These are phyloP conservation scores for Plenodomus biglobosus DNA, from an alignment of 2,329 filamentous ascomycete genomes.

Conservation along the genomic window DNA sequence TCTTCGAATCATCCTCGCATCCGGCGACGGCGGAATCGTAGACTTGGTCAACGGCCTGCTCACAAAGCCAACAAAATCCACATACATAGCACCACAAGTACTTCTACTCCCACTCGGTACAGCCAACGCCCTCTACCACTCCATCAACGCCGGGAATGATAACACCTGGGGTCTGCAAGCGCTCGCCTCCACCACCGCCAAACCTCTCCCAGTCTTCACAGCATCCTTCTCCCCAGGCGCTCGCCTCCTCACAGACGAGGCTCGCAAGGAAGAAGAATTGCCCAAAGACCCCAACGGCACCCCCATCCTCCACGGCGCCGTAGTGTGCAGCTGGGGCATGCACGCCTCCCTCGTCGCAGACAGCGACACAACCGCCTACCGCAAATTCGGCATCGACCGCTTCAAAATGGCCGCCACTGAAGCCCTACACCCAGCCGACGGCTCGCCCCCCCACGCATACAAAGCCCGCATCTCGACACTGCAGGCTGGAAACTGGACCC, in stretches of 20 bases:
- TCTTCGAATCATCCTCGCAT: constrained; percentile 69
- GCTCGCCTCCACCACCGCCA: constrained; percentile 39
- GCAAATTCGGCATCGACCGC: constrained; percentile 72
- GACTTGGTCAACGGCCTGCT: constrained; percentile 75
- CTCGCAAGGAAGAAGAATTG: constrained; percentile 45
- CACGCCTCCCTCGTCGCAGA: constrained; percentile 88
- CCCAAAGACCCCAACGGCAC: constrained; percentile 24
- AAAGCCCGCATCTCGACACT: constrained; percentile 54
- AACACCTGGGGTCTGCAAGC: constrained; percentile 47
- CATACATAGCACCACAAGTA: constrained; percentile 57
- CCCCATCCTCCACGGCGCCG: constrained; percentile 64
- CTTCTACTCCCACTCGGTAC: constrained; percentile 57
- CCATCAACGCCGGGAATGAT: constrained; percentile 42
- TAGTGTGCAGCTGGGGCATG: constrained; percentile 88
- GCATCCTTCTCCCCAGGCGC: constrained; percentile 51
- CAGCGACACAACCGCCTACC: constrained; percentile 81
- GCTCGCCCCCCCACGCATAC: constrained; percentile 59
- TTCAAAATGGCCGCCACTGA: constrained; percentile 84
- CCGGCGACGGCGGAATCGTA: constrained; percentile 83
- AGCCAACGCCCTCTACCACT: constrained; percentile 54
- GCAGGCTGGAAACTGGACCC: constrained; percentile 30
- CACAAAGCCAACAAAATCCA: constrained; percentile 23
- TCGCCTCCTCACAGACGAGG: constrained; percentile 48
- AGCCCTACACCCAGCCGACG: constrained; percentile 63
- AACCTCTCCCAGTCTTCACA: constrained; percentile 48